Base-by-base conservation (phyloP, 768 basidiomycete genomes). In the Sistotremastrum suecicum region DNA sequence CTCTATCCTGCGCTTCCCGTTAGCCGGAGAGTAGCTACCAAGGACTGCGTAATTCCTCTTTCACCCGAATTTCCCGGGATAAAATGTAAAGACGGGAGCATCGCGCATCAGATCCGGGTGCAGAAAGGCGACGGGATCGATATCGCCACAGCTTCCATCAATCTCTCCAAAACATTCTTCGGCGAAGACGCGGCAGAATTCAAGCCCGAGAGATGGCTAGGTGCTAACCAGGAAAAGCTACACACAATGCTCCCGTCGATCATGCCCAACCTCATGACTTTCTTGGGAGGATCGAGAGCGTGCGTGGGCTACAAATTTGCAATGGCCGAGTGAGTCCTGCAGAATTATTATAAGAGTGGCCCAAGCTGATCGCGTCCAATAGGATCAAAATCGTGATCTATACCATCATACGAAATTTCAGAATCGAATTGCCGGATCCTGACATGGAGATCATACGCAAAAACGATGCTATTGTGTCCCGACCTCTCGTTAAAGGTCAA, bases 161-260 rank as follows among this genome's bases (percentile, higher is more conserved):
- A 85, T 51, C 62, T 70, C 5, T 65, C 67, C 7, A 66, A 66
- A 49, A 60, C 56, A 5, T 55, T 81, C 0, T 83, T 80, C 78
- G 80, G 82, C 5, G 63, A 70, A 7, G 79, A 83, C 54, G 72
- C 76, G 0, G 42, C 47, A n/a, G 71, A 76, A 40, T 84, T 82
- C 67, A 74, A 59, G 78, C 20, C 20, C 2, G 20, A 20, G 20
- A 20, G 20, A 20, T 20, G 20, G 20, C 20, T 20, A 2, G 20
- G 20, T 20, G 20, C 20, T 20, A 20, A 20, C 1, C 1, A 2
- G 2, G 20, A 20, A 20, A 20, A 20, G 20, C 2, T 20, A 2
- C 20, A 20, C 20, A 20, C 20, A 2, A 20, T 20, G 20, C 20
- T 20, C 20, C 20, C 20, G 20, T 20, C 20, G 1, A 20, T 20